These are phyloP conservation scores for Hirschioporus abietinus DNA, from an alignment of 768 basidiomycete genomes.

Conservation along the genomic window DNA sequence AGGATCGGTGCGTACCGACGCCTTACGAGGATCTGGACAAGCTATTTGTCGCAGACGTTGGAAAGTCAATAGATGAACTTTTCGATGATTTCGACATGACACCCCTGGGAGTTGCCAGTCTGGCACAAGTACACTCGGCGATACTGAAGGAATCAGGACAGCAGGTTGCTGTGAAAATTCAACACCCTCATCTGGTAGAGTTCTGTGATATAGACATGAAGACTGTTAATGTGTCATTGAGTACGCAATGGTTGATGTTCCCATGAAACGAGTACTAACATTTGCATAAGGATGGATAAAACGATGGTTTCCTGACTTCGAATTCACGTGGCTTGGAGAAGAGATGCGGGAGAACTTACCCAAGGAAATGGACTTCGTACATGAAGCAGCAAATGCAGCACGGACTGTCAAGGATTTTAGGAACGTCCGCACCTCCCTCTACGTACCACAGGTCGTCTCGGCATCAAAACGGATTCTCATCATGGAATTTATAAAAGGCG, in stretches of 20 bases:
- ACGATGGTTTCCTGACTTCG: conserved; percentile 91
- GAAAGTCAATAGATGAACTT: conserved; percentile 59
- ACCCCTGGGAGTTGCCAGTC: conserved; percentile 92
- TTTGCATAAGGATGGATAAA: conserved; percentile 70
- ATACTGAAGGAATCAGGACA: conserved; percentile 64
- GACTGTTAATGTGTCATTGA: conserved; percentile 71
- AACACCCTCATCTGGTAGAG: conserved; percentile 91
- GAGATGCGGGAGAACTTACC: conserved; percentile 93
- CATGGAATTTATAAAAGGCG: conserved; percentile 94
- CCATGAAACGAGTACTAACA: background rate
- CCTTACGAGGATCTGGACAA: conserved; percentile 69
- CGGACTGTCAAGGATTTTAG: conserved; percentile 67
- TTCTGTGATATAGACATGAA: conserved; percentile 90
- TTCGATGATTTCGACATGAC: conserved; percentile 82
- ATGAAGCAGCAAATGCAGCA: conserved; percentile 85
- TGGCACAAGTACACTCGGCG: conserved; percentile 94
- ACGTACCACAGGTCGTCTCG: conserved; percentile 74
- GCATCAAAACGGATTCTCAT: conserved; percentile 82
- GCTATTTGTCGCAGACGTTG: conserved; percentile 79
- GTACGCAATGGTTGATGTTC: conserved; percentile 28
- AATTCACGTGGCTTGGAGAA: conserved; percentile 88
- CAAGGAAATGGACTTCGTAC: conserved; percentile 90
- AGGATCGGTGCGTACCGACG: conserved; percentile 93
- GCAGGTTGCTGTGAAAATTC: conserved; percentile 86
- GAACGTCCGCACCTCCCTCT: conserved; percentile 68